Base-by-base conservation (phyloP, 352 stramenopile species). In the Phytopythium vexans region DNA sequence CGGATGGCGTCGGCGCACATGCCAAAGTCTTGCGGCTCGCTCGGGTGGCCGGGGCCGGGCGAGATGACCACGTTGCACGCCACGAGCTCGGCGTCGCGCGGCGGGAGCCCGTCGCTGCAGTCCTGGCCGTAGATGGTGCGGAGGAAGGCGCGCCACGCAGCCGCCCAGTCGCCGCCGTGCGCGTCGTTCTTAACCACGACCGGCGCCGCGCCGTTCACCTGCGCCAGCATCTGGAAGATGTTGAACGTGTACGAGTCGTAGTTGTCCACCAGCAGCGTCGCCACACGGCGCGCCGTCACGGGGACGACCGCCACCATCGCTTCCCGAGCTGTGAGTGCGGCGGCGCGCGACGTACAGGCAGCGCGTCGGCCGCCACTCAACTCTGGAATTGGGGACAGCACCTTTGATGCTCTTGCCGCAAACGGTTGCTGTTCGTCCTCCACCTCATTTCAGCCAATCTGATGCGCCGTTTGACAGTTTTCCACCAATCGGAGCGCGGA, bases 221-320 rank as follows among this genome's bases (percentile, higher is more conserved):
- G 82, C 38, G 91, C 86, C 56, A 98, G 60, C 74, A 98, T 96
- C 68, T 98, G 91, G 64, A 89, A 97, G 58, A 95, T 77, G 78
- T 99, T 99, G 81, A 97, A 98, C 43, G 96, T 98, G 72, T 98
- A 99, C 52, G 92, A 98, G 81, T 99, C 96, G 58, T 98, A 98
- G 74, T 99, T 98, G 81, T 99, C 96, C 55, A 99, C 94, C 9
- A 99, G 82, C 41, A 99, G 70, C 49, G 84, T 85, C 10, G 56
- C 60, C 39, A 90, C 79, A 35, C 53, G 69, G 40, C 60, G 64
- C 32, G 41, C 14, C 42, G 51, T 54, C 56, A 64, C 70, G 56
- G 58, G 42, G 12, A 34, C 5, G 7, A 27, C 16, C 49, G 62
- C 57, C 51, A 74, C 66, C 66, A 74, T 74, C 41, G 55, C 37